These are phyloP conservation scores for Tephrocybe sp. DNA, from an alignment of 768 basidiomycete genomes.

Conservation along the genomic window DNA sequence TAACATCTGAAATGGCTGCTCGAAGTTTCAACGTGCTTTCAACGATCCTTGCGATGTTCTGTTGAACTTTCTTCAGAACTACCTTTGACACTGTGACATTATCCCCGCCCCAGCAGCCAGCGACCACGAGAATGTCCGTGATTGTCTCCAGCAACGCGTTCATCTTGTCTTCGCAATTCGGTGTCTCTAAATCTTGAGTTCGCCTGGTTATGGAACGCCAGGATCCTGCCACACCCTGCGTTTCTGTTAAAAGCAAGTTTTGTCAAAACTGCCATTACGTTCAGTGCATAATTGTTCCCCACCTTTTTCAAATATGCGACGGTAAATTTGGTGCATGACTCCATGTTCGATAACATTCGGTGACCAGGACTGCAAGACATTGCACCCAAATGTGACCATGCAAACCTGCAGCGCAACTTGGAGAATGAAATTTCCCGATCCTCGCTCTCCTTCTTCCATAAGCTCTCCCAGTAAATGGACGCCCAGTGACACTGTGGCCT, in stretches of 20 bases:
- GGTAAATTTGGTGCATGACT: constrained; percentile 32
- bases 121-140: constrained; percentile 8
- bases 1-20: constrained; percentile 6
- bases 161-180: constrained; percentile 25
- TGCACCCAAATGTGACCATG: constrained; percentile 28
- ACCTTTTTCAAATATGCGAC: constrained; percentile 45
- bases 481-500: constrained; percentile 34
- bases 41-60: constrained; percentile 1
- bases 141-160: constrained; percentile 2
- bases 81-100: background rate
- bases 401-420: constrained; percentile 36
- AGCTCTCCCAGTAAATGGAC: constrained; percentile 33
- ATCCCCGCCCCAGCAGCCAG: constrained; percentile 4
- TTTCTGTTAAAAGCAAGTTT: constrained; percentile 30
- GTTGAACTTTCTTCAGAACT: constrained; percentile 1
- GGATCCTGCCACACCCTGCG: constrained; percentile 51
- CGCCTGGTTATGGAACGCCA: constrained; percentile 56
- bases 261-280: background rate
- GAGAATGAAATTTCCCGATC: constrained; percentile 1
- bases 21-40: constrained; percentile 4
- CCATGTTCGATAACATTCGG: constrained; percentile 28
- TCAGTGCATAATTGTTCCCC: constrained; percentile 6
- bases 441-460: background rate
- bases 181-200: constrained; percentile 27
- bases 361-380: constrained; percentile 35